A percentile compares a stretch with the other conserved stretches of the same genome.
phyloP scores from a whole-genome alignment of 495 filamentous ascomycete genomes.

The Podospora pseudocomata region DNA sequence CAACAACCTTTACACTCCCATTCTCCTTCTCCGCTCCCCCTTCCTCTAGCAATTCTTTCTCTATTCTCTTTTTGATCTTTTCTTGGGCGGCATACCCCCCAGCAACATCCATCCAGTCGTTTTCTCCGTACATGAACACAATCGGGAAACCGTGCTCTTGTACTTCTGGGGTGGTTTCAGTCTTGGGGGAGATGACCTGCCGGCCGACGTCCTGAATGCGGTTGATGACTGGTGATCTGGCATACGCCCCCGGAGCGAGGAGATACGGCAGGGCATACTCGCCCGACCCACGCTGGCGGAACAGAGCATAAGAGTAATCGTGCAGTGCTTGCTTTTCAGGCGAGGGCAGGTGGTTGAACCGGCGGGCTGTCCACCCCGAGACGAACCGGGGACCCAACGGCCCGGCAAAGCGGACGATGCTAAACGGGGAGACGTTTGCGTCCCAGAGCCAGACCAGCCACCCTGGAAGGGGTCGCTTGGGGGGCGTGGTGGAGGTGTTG shows the following conservation, averaged over 20 bases:
- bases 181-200: conserved; percentile 46
- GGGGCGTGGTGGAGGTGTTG: conserved; percentile 26
- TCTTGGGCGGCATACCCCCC: conserved; percentile 79
- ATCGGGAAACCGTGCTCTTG: conserved; percentile 75
- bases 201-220: conserved; percentile 83
- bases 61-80: conserved; percentile 69
- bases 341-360: conserved; percentile 81
- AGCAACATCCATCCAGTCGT: conserved; percentile 96
- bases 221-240: conserved; percentile 80
- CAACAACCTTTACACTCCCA: conserved; percentile 77
- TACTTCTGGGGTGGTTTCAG: conserved; percentile 33
- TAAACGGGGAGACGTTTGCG: conserved; percentile 93
- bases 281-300: conserved; percentile 84
- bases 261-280: conserved; percentile 94
- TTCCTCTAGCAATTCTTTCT: conserved; percentile 52
- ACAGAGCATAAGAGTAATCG: conserved; percentile 91
- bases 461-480: conserved; percentile 63
- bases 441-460: conserved; percentile 95
- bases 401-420: conserved; percentile 82
- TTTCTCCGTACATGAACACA: conserved; percentile 91
- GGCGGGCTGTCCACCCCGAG: conserved; percentile 88
- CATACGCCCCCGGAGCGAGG: conserved; percentile 88
- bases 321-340: conserved; percentile 84
- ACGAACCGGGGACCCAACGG: conserved; percentile 87
- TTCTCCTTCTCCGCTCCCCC: conserved; percentile 70